Percentiles rank a stretch among this genome's conserved stretches.
phyloP scores from a whole-genome alignment of 805 yeast species.

The Zygotorulaspora sp. region DNA sequence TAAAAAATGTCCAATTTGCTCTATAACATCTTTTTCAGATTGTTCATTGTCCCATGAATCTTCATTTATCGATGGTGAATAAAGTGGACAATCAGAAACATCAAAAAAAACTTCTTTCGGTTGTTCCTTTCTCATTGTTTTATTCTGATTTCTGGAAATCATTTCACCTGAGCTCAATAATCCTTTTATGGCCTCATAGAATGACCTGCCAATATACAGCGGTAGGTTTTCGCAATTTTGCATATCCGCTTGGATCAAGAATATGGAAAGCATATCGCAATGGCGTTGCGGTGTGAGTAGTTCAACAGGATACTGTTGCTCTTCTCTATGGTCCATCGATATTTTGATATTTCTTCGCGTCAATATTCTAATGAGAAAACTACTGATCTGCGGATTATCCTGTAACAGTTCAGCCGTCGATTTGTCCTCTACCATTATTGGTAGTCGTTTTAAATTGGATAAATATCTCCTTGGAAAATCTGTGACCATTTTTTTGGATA shows the following conservation, averaged over 20 bases:
- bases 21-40: constrained; percentile 43
- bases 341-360: constrained; percentile 7
- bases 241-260: constrained; percentile 12
- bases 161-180: constrained; percentile 1
- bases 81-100: background rate
- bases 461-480: constrained; percentile 34
- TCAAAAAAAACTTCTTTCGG: background rate
- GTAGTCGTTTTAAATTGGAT: constrained; percentile 20
- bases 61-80: background rate
- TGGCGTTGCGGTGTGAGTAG: constrained; percentile 16
- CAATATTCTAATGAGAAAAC: constrained; percentile 20
- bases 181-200: constrained; percentile 10
- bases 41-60: background rate
- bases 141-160: constrained; percentile 2
- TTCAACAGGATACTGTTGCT: background rate
- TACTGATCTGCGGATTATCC: constrained; percentile 19
- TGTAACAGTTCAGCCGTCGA: constrained; percentile 11
- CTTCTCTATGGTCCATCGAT: background rate
- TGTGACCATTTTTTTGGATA: constrained; percentile 16
- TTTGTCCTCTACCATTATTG: constrained; percentile 17
- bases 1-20: constrained; percentile 57
- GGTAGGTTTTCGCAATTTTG: constrained; percentile 8
- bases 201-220: constrained; percentile 13
- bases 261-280: constrained; percentile 17
- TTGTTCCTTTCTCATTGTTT: background rate